phyloP scores from a whole-genome alignment of 352 stramenopile species.

The Pythium grandisporangium region DNA sequence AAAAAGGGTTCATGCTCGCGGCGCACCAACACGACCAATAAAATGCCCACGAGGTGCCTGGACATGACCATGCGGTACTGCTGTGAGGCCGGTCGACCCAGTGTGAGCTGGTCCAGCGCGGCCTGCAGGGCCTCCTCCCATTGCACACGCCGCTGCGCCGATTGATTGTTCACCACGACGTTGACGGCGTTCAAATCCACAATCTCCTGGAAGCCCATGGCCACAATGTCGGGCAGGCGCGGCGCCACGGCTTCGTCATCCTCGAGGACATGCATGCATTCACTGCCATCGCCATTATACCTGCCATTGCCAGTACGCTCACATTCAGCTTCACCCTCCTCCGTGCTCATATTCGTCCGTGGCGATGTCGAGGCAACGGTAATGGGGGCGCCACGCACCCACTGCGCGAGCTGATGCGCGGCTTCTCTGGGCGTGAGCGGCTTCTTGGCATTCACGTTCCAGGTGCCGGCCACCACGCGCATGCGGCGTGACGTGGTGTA shows the following conservation, averaged over 20 bases:
- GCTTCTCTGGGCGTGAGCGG: slow-evolving; percentile 58
- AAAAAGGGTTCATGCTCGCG: slow-evolving; percentile 58
- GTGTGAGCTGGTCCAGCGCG: slow-evolving; percentile 91
- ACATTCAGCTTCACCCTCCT: too few species aligned
- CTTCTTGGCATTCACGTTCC: slow-evolving; percentile 99
- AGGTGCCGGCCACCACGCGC: slow-evolving; percentile 86
- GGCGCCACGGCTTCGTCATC: background rate
- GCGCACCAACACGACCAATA: slow-evolving; percentile 95
- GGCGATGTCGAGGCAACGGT: too few species aligned
- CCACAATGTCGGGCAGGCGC: slow-evolving; percentile 48
- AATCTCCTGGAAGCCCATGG: slow-evolving; percentile 96
- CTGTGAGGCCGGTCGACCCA: slow-evolving; percentile 21
- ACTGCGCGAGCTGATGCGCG: slow-evolving; percentile 52
- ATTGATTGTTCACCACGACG: slow-evolving; percentile 97
- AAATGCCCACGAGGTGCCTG: slow-evolving; percentile 95
- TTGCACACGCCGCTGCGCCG: slow-evolving; percentile 78
- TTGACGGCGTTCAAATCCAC: slow-evolving; percentile 99
- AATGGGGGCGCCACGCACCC: slow-evolving; percentile 37
- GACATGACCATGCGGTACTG: slow-evolving; percentile 76
- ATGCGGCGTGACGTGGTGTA: slow-evolving; percentile 65
- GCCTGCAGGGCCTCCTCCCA: slow-evolving; percentile 87
- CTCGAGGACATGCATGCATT: too few species aligned
- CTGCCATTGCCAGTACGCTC: too few species aligned
- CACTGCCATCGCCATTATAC: too few species aligned
- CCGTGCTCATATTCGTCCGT: background rate